A percentile compares a stretch with the other conserved stretches of the same genome.
phyloP scores from a whole-genome alignment of 2,329 filamentous ascomycete genomes.

The Diaporthe australafricana region DNA sequence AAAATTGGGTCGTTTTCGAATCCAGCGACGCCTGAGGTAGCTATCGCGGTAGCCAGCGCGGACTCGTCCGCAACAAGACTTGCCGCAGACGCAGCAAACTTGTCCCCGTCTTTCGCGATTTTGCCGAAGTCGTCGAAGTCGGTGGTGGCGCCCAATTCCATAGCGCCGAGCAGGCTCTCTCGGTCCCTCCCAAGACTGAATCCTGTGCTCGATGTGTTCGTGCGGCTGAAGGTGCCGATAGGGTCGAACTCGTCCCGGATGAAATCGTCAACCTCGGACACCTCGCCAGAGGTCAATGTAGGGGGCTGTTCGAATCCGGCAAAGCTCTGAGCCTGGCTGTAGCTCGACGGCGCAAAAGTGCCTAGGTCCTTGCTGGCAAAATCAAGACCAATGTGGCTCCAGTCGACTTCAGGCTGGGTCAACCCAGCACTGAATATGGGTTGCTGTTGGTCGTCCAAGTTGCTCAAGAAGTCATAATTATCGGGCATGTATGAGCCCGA shows the following conservation, averaged over 20 bases:
- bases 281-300: slow-evolving; percentile 72
- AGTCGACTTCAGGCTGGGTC: slow-evolving; percentile 66
- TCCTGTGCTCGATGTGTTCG: slow-evolving; percentile 58
- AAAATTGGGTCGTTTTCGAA: slow-evolving; percentile 62
- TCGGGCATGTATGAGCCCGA: slow-evolving; percentile 60
- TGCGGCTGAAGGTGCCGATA: slow-evolving; percentile 60
- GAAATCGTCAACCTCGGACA: slow-evolving; percentile 74
- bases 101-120: slow-evolving; percentile 55
- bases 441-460: slow-evolving; percentile 58
- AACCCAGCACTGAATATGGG: slow-evolving; percentile 73
- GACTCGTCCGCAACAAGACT: slow-evolving; percentile 56
- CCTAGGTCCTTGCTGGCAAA: slow-evolving; percentile 58
- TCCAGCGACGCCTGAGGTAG: slow-evolving; percentile 39
- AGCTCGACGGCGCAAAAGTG: slow-evolving; percentile 64
- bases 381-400: slow-evolving; percentile 65
- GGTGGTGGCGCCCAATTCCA: slow-evolving; percentile 60
- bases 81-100: slow-evolving; percentile 55
- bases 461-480: slow-evolving; percentile 69
- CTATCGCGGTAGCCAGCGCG: slow-evolving; percentile 52
- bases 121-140: slow-evolving; percentile 68
- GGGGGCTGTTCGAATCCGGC: slow-evolving; percentile 66
- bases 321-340: slow-evolving; percentile 67
- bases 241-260: slow-evolving; percentile 56
- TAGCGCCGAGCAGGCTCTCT: slow-evolving; percentile 52
- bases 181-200: slow-evolving; percentile 61